These are phyloP conservation scores for Boletus reticuloceps DNA, from an alignment of 768 basidiomycete genomes.

Conservation along the genomic window DNA sequence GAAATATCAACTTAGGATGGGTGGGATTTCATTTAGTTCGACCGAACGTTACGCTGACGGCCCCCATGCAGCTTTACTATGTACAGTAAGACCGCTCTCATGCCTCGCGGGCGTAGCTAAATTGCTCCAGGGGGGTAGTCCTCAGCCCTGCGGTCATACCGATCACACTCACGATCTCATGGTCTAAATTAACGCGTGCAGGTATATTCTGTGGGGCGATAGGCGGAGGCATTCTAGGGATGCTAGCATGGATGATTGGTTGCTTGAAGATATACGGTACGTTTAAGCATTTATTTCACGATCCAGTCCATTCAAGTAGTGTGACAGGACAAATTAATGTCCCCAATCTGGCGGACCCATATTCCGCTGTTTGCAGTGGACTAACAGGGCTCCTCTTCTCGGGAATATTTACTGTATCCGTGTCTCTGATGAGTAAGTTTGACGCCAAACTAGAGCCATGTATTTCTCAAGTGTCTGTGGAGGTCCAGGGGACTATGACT, in stretches of 20 bases:
- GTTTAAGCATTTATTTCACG: background rate
- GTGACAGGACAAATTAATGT: conserved; percentile 35
- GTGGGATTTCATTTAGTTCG: conserved; percentile 21
- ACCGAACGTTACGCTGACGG: conserved; percentile 2
- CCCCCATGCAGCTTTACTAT: conserved; percentile 36
- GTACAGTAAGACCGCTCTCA: conserved; percentile 34
- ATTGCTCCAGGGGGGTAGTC: conserved; percentile 40
- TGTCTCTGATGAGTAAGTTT: conserved; percentile 36
- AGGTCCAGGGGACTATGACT: conserved; percentile 39
- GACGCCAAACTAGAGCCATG: background rate
- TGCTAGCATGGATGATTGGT: conserved; percentile 51
- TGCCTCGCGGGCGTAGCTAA: background rate
- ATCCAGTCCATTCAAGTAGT: background rate
- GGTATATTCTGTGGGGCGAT: conserved; percentile 42
- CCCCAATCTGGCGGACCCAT: conserved; percentile 37
- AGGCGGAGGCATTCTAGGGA: conserved; percentile 40
- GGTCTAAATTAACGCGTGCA: conserved; percentile 42
- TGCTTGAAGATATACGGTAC: conserved; percentile 49
- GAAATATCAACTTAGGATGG: conserved; percentile 46
- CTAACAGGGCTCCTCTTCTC: conserved; percentile 38
- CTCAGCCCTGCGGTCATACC: conserved; percentile 52
- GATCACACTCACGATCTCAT: conserved; percentile 45
- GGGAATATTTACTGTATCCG: conserved; percentile 33
- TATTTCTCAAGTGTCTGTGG: background rate
- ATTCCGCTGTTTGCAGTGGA: conserved; percentile 40